phyloP scores from a whole-genome alignment of 2,329 filamentous ascomycete species.

The Claviceps sp. region DNA sequence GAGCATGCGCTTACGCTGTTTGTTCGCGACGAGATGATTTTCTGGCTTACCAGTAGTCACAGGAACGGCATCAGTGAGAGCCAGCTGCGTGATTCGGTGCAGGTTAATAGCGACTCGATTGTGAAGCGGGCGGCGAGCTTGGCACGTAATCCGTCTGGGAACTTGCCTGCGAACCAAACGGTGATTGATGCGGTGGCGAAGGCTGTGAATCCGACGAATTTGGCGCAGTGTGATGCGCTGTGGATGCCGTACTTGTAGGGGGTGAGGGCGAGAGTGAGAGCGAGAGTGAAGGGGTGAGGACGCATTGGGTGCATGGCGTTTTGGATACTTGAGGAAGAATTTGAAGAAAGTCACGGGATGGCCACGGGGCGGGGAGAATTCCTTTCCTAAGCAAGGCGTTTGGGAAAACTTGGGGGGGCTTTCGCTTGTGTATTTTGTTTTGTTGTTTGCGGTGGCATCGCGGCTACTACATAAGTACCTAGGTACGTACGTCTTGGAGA shows the following conservation, averaged over 20 bases:
- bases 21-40: slow-evolving; percentile 94
- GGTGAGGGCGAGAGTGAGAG: not conserved
- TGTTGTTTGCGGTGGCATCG: not conserved
- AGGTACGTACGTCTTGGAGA: not conserved
- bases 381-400: slow-evolving; percentile 8
- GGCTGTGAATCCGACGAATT: slow-evolving; percentile 80
- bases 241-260: slow-evolving; percentile 74
- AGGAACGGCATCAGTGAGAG: slow-evolving; percentile 42
- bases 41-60: slow-evolving; percentile 80
- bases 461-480: no score
- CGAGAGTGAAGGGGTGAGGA: not conserved
- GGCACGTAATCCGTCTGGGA: slow-evolving; percentile 63
- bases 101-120: slow-evolving; percentile 78
- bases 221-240: slow-evolving; percentile 78
- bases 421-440: not conserved
- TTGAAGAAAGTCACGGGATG: not conserved
- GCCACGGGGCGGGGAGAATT: not conserved
- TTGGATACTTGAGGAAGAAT: not conserved
- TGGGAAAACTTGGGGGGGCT: not conserved
- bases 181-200: slow-evolving; percentile 89
- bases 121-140: slow-evolving; percentile 81
- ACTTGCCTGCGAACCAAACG: slow-evolving; percentile 89
- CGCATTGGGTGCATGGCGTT: no score
- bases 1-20: slow-evolving; percentile 91
- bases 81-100: slow-evolving; percentile 65